Percentiles rank a stretch among this genome's conserved stretches.
phyloP scores from a whole-genome alignment of 805 yeast genomes.

The Saturnispora halmiae region DNA sequence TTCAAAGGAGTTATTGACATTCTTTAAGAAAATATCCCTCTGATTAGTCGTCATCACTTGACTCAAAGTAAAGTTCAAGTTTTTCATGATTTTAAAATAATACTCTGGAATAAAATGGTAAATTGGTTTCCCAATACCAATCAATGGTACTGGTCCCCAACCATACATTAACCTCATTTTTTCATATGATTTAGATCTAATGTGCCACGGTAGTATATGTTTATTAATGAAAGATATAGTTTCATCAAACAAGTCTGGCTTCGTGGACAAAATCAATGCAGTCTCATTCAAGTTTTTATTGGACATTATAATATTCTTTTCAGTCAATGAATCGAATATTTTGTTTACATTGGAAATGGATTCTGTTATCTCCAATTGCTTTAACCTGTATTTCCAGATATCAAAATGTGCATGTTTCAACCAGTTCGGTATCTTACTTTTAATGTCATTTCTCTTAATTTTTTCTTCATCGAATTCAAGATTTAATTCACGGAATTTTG shows the following conservation, averaged over 20 bases:
- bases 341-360: conserved; percentile 15
- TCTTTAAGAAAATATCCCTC: conserved; percentile 11
- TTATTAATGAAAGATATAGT: conserved; percentile 24
- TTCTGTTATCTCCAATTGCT: conserved; percentile 23
- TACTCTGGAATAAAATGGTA: conserved; percentile 10
- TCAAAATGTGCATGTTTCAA: conserved; percentile 21
- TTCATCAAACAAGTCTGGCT: conserved; percentile 16
- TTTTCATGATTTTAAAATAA: conserved; percentile 15
- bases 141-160: conserved; percentile 10
- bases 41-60: conserved; percentile 11
- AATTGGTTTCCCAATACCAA: conserved; percentile 7
- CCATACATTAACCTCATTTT: conserved; percentile 12
- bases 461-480: conserved; percentile 14
- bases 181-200: conserved; percentile 8
- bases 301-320: conserved; percentile 23
- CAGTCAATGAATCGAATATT: conserved; percentile 15
- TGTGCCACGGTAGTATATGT: conserved; percentile 22
- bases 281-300: conserved; percentile 23
- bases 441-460: conserved; percentile 7
- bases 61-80: conserved; percentile 13
- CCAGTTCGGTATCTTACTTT: conserved; percentile 19
- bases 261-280: conserved; percentile 19
- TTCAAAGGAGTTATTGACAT: conserved; percentile 10
- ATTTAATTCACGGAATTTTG: conserved; percentile 6
- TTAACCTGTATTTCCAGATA: conserved; percentile 26